These are phyloP conservation scores for Sordariomycetes sp. DNA, from an alignment of 2,329 filamentous ascomycete genomes.

Conservation along the genomic window DNA sequence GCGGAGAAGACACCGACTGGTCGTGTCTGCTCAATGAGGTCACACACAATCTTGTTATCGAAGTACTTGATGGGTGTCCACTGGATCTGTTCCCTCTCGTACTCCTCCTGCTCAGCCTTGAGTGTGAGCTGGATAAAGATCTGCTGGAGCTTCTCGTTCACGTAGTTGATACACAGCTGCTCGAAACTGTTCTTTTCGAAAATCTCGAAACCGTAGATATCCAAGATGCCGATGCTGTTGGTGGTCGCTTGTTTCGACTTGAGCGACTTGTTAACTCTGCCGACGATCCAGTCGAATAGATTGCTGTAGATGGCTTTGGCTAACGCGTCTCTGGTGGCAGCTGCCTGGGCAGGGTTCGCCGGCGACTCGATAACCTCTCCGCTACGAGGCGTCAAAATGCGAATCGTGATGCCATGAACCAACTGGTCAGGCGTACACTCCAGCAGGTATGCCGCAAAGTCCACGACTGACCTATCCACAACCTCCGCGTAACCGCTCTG, in stretches of 20 bases:
- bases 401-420: constrained; percentile 79
- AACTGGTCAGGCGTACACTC: constrained; percentile 77
- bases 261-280: constrained; percentile 81
- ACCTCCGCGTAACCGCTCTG: constrained; percentile 83
- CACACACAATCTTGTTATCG: constrained; percentile 98
- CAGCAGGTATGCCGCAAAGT: constrained; percentile 88
- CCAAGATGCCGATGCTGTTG: constrained; percentile 90
- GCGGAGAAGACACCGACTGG: constrained; percentile 92
- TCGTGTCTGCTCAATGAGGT: constrained; percentile 84
- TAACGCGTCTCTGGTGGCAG: constrained; percentile 79
- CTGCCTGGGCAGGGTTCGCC: constrained; percentile 78
- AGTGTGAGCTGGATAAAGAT: constrained; percentile 98
- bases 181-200: constrained; percentile 99
- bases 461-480: constrained; percentile 79
- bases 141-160: constrained; percentile 98
- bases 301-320: constrained; percentile 97
- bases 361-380: constrained; percentile 65
- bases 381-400: constrained; percentile 64
- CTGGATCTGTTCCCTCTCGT: constrained; percentile 88
- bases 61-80: constrained; percentile 99
- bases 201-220: constrained; percentile 99
- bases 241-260: constrained; percentile 65
- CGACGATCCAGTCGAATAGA: constrained; percentile 97
- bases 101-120: constrained; percentile 96
- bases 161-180: constrained; percentile 98